Conservation (phyloP, 768 basidiomycete genomes). For the Hygrophorus russula region DNA sequence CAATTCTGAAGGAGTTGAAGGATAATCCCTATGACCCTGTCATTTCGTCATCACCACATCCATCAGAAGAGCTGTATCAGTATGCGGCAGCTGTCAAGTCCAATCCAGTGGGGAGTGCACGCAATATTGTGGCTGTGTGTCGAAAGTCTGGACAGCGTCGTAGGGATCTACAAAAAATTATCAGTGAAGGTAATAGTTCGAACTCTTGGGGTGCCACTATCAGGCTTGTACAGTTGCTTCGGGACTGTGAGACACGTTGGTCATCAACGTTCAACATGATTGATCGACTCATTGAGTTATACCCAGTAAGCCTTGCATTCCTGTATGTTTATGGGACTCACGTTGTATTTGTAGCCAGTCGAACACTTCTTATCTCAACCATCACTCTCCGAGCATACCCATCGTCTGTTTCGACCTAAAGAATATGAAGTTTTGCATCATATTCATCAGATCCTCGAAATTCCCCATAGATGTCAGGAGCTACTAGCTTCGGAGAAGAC, state of each 20-base stretch:
- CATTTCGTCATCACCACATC: constrained; percentile 2
- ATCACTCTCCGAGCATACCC: constrained; percentile 8
- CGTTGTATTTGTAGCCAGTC: constrained; percentile 11
- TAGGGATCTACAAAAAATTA: constrained; percentile 14
- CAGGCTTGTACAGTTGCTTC: constrained; percentile 15
- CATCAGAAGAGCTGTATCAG: constrained; percentile 1
- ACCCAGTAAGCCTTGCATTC: constrained; percentile 16
- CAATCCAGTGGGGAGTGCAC: constrained; percentile 15
- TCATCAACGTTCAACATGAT: constrained; percentile 25
- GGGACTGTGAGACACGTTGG: constrained; percentile 24
- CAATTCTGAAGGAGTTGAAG: constrained; percentile 9
- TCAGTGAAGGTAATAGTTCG: constrained; percentile 15
- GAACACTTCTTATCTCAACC: constrained; percentile 10
- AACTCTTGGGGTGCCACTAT: constrained; percentile 9
- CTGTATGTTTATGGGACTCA: background rate
- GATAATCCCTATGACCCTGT: constrained; percentile 6
- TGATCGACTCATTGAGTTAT: constrained; percentile 19
- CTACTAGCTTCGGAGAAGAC: constrained; percentile 22
- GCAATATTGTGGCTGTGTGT: constrained; percentile 18
- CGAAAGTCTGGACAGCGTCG: constrained; percentile 20
- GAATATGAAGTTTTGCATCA: constrained; percentile 15
- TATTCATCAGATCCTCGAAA: constrained; percentile 16
- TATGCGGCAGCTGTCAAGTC: constrained; percentile 13
- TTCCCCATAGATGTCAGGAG: constrained; percentile 21
- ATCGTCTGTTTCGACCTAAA: constrained; percentile 6